phyloP scores from a whole-genome alignment of 306 rosid species.

The Vigna radiata region DNA sequence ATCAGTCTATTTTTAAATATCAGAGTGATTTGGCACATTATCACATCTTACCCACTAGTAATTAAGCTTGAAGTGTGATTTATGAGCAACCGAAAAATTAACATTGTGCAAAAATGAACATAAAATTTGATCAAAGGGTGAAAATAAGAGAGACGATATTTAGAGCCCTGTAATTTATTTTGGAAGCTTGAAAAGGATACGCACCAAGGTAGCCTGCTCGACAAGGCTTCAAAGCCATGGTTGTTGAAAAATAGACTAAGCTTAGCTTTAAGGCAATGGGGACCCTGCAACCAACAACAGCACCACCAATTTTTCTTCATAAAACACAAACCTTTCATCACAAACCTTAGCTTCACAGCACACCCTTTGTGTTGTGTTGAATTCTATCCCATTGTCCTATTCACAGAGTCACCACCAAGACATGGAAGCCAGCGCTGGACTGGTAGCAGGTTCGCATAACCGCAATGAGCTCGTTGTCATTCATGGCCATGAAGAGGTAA shows the following conservation, averaged over 20 bases:
- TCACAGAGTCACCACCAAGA: conserved; percentile 39
- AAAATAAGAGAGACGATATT: background rate
- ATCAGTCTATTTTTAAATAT: conserved; percentile 14
- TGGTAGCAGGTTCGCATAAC: conserved; percentile 51
- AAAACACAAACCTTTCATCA: conserved; percentile 51
- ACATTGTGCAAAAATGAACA: background rate
- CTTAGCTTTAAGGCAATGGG: conserved; percentile 95
- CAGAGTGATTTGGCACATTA: conserved; percentile 4
- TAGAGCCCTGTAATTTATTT: conserved; percentile 1
- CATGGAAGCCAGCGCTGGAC: conserved; percentile 57
- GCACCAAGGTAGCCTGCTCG: conserved; percentile 28
- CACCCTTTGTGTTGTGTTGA: conserved; percentile 8
- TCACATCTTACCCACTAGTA: conserved; percentile 40
- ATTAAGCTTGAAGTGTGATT: conserved; percentile 26
- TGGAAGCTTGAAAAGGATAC: conserved; percentile 30
- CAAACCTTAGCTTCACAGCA: conserved; percentile 41
- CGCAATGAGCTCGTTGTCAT: conserved; percentile 51
- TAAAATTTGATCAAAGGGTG: background rate
- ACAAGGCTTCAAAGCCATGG: conserved; percentile 42
- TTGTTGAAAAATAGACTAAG: conserved; percentile 65
- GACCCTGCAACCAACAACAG: conserved; percentile 77
- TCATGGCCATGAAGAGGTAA: conserved; percentile 56
- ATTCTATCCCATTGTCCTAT: conserved; percentile 49
- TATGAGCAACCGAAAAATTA: conserved; percentile 30
- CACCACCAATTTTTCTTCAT: conserved; percentile 43